A percentile compares a stretch with the other conserved stretches of the same genome.
Conservation (phyloP, 345 rosid genomes). For the Citrus mangshanensis region DNA sequence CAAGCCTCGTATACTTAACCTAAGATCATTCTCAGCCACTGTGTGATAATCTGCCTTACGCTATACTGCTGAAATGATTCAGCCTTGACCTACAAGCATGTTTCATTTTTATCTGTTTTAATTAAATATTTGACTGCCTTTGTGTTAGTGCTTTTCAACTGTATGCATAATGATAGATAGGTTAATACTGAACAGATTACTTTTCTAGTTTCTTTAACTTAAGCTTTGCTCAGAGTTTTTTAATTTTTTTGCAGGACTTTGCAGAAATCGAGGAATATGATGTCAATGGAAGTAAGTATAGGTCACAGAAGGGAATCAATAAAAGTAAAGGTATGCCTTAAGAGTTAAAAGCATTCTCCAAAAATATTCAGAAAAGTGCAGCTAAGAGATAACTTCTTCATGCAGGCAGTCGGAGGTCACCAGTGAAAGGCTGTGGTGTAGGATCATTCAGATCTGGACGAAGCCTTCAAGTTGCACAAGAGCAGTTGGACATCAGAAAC, state of each 20-base stretch:
- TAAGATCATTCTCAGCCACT: too few species aligned
- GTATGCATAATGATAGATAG: not conserved
- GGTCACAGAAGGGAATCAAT: constrained; percentile 34
- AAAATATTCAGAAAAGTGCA: not conserved
- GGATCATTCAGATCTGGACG: constrained; percentile 20
- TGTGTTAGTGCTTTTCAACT: not conserved
- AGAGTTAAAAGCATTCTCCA: not conserved
- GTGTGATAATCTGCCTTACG: too few species aligned
- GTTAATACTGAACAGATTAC: not conserved
- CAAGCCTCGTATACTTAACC: too few species aligned
- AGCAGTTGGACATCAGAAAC: constrained; percentile 21
- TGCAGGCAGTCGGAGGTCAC: constrained; percentile 42
- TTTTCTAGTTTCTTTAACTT: not conserved
- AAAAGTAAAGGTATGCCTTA: constrained; percentile 39
- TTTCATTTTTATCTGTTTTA: not conserved
- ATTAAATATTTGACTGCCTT: too few species aligned
- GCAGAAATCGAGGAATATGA: constrained; percentile 64
- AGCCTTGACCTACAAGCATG: not conserved
- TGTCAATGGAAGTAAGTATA: constrained; percentile 41
- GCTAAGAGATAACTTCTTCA: constrained; percentile 17
- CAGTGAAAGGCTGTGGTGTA: constrained; percentile 23
- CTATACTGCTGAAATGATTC: not conserved
- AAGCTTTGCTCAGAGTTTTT: not conserved
- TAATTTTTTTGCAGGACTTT: constrained; percentile 58
- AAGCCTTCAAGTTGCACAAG: constrained; percentile 24